Base-by-base conservation (phyloP, 495 filamentous ascomycete species). In the Trichoderma parareesei region DNA sequence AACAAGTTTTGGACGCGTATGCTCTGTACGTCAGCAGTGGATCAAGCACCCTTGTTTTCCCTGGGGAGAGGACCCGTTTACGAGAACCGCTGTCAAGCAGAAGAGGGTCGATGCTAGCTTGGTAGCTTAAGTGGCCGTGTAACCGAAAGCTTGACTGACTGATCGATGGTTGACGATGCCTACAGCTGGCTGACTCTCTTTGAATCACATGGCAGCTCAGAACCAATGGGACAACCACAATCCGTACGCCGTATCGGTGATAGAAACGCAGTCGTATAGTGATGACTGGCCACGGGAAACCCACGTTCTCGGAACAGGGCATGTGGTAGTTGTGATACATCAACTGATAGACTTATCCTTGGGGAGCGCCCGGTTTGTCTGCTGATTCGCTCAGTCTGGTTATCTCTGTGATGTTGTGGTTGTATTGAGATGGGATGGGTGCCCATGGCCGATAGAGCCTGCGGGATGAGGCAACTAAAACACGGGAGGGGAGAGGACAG, bases 1-100 rank as follows among this genome's bases (percentile, higher is more conserved):
- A 9, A 20, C 16, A 2, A 14, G 9, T 9, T 37, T 57, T 27
- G 33, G 53, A 57, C 53, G 53, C 53, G 53, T 57, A 57, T 13
- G 53, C 53, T 11, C 53, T 57, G 53, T 57, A 37, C 53, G 53
- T 57, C 53, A 57, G 53, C 53, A 57, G 53, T 57, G 53, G 53
- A 57, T 37, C 53, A 27, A 9, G 6, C 20, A 57, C 27, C 53
- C 53, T 57, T 57, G 53, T n/a, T 35, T 3, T 57, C 18, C 53
- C 37, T 57, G 33, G 10, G 10, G 53, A 57, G 53, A 33, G 5
- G 27, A 35, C 27, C 33, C 33, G 27, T 57, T 9, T 16, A 35
- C 16, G 11, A 37, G 53, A 57, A 57, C 6, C 53, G 53, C 37
- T 5, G 20, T 10, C 53, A 35, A 35, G 53, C n/a, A 20, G 46